phyloP scores from a whole-genome alignment of 2,329 filamentous ascomycete species.

The Fusarium sp. region DNA sequence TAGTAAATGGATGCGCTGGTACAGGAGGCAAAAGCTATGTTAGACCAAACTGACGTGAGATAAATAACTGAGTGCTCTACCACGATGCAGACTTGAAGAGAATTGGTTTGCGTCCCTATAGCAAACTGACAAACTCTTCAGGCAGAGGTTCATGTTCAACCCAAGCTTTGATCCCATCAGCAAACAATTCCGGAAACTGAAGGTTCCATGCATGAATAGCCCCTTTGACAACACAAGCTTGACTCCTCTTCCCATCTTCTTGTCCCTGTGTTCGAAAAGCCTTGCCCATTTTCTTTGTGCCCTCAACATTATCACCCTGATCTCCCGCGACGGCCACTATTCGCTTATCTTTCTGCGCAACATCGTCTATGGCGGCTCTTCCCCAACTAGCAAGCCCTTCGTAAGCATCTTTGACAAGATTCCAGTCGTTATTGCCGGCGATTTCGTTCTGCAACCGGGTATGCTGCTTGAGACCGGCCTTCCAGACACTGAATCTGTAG shows the following conservation, averaged over 20 bases:
- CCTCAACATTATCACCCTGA: slow-evolving; percentile 49
- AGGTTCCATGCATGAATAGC: slow-evolving; percentile 54
- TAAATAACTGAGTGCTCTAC: not conserved
- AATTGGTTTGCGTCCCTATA: not conserved
- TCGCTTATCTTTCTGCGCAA: slow-evolving; percentile 31
- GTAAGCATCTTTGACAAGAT: slow-evolving; percentile 42
- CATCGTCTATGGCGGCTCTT: slow-evolving; percentile 42
- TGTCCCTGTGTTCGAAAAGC: not conserved
- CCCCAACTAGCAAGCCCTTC: slow-evolving; percentile 36
- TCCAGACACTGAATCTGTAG: slow-evolving; percentile 44
- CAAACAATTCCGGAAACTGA: slow-evolving; percentile 55
- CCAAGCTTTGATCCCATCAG: slow-evolving; percentile 53
- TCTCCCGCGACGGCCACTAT: slow-evolving; percentile 48
- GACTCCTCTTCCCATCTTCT: not conserved
- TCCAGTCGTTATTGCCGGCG: slow-evolving; percentile 47
- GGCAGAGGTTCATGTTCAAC: slow-evolving; percentile 45
- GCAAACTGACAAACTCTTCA: slow-evolving; percentile 27
- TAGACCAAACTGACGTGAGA: fast-evolving
- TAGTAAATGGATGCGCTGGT: not conserved
- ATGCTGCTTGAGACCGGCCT: slow-evolving; percentile 43
- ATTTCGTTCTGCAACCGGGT: slow-evolving; percentile 50
- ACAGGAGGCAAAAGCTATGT: not conserved
- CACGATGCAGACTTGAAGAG: not conserved
- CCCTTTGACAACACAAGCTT: not conserved
- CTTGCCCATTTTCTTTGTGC: slow-evolving; percentile 33